phyloP scores from a whole-genome alignment of 805 yeast species.

The Starmera dryadoides region DNA sequence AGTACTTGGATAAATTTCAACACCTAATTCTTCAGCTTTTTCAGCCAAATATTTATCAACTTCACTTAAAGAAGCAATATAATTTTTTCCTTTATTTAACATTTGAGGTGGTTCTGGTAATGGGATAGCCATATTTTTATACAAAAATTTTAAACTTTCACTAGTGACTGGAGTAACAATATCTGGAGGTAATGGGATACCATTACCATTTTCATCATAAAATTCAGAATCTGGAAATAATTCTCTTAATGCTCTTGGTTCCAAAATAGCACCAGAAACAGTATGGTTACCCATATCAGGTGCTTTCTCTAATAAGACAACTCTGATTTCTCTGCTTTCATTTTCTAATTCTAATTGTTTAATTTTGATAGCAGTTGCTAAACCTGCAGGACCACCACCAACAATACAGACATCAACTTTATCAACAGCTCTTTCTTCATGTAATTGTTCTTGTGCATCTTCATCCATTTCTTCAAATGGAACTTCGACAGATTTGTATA shows the following conservation, averaged over 20 bases:
- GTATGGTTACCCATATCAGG: slow-evolving; percentile 90
- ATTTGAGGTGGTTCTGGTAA: slow-evolving; percentile 93
- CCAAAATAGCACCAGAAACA: slow-evolving; percentile 90
- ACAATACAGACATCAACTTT: slow-evolving; percentile 91
- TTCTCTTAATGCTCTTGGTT: slow-evolving; percentile 83
- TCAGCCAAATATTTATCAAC: slow-evolving; percentile 80
- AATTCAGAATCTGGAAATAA: slow-evolving; percentile 64
- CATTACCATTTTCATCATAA: slow-evolving; percentile 41
- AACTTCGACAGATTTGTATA: slow-evolving; percentile 16
- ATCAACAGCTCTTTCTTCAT: slow-evolving; percentile 72
- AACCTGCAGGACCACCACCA: slow-evolving; percentile 97
- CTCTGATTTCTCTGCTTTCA: slow-evolving; percentile 64
- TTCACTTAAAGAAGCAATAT: slow-evolving; percentile 74
- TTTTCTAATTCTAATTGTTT: slow-evolving; percentile 74
- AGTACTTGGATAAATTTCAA: slow-evolving; percentile 87
- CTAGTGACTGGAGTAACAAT: slow-evolving; percentile 65
- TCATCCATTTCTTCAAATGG: slow-evolving; percentile 22
- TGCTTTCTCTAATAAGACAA: slow-evolving; percentile 87
- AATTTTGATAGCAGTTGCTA: slow-evolving; percentile 84
- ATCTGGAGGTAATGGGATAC: slow-evolving; percentile 74
- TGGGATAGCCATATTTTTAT: slow-evolving; percentile 53
- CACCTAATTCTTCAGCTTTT: slow-evolving; percentile 88
- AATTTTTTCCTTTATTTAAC: slow-evolving; percentile 74
- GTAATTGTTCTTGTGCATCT: slow-evolving; percentile 41
- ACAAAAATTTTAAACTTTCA: slow-evolving; percentile 68